Conservation (phyloP, 352 stramenopile species). For the Globisporangium emineosum region DNA sequence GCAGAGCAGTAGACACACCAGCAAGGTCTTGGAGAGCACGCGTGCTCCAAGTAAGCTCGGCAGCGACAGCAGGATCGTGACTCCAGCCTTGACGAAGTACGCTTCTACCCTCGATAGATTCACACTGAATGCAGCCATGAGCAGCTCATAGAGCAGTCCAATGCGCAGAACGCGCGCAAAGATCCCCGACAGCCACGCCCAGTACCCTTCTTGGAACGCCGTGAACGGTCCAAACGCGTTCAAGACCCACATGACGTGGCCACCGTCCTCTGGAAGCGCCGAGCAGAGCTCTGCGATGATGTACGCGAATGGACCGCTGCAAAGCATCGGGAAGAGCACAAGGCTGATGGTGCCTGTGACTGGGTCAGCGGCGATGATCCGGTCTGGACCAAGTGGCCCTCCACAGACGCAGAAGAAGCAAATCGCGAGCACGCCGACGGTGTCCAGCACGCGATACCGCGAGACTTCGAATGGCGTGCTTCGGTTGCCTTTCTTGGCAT, state of each 20-base stretch:
- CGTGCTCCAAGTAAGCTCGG: slow-evolving; percentile 39
- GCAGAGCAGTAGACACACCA: slow-evolving; percentile 17
- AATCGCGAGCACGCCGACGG: slow-evolving; percentile 11
- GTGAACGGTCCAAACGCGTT: slow-evolving; percentile 79
- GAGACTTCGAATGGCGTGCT: slow-evolving; percentile 7
- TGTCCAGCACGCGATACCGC: slow-evolving; percentile 18
- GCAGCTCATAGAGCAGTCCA: slow-evolving; percentile 30
- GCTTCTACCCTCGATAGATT: neutral
- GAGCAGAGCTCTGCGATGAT: slow-evolving; percentile 88
- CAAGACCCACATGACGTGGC: slow-evolving; percentile 83
- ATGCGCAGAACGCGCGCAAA: slow-evolving; percentile 73
- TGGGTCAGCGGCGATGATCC: slow-evolving; percentile 23
- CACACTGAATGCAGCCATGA: slow-evolving; percentile 7
- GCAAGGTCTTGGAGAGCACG: slow-evolving; percentile 50
- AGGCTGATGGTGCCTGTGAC: slow-evolving; percentile 20
- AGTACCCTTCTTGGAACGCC: slow-evolving; percentile 58
- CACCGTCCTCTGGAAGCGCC: slow-evolving; percentile 73
- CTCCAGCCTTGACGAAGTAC: slow-evolving; percentile 21
- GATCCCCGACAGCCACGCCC: slow-evolving; percentile 74
- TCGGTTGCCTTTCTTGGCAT: neutral
- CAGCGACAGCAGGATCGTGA: slow-evolving; percentile 21
- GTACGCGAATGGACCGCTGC: slow-evolving; percentile 78
- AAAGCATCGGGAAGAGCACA: slow-evolving; percentile 63
- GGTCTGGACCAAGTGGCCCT: slow-evolving; percentile 17
- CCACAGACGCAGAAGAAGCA: slow-evolving; percentile 27